Evolutionary conservation across 257 asterid species (phyloP), one percentile per base, ranked within the genome.

Genomic region (Catharanthus roseus): DNA sequence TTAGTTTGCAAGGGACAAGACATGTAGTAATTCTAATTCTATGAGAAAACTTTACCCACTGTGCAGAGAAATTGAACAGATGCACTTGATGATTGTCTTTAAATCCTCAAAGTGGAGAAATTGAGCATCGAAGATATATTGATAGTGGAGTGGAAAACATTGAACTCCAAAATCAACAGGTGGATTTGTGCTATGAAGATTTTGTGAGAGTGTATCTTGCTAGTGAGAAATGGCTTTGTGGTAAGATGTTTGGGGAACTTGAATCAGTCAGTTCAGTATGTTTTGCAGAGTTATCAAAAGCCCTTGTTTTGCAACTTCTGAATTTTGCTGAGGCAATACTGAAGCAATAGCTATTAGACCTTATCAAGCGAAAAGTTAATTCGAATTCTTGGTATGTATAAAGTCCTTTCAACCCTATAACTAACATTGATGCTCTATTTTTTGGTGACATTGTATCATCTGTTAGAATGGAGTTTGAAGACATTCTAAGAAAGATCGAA

Each of bases 101-200:
- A 72, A 73, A 86, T 85, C 23, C 97, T 93, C 44, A 95, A 88
- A 68, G 93, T 88, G 38, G 97, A 93, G 77, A 91, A 86, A 74
- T 72, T 85, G 36, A 88, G 96, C 85, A 88, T 89, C 0, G 97
- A 93, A 67, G 99, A 93, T 75, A 96, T 89, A 31, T 63, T 91
- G 83, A 93, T 78, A 77, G 84, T 93, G 99, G 97, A 88, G 53
- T 93, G 99, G 99, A 80, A 75, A 31, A 68, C 80, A 0, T 66
- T 93, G 72, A 89, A 93, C 83, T 82, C 91, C 28, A 91, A 88
- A 41, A 93, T 91, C 78, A 77, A 96, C 83, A 82, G 85, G 74
- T 93, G 99, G 99, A 79, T 91, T 33, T 78, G 99, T 21, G 97
- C 89, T 1, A 82, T 91, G 90, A 93, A 89, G 85, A 78, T 86